Conservation (phyloP, 345 rosid genomes). For the Salix udensis region DNA sequence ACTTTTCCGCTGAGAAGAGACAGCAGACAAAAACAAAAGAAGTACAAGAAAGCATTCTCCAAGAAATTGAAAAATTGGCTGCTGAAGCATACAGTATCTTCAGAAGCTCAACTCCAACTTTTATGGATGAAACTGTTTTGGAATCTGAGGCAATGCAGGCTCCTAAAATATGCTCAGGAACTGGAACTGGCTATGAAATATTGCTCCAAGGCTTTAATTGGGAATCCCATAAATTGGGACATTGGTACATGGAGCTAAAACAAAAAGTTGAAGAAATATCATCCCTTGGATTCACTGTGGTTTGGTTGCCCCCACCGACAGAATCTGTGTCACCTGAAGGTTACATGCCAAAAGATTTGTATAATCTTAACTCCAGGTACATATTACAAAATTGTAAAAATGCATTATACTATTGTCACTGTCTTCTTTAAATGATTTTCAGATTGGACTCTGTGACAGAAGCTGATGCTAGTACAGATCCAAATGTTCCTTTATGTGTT, state of each 20-base stretch:
- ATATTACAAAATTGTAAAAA: slow-evolving; percentile 3
- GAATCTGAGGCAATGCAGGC: slow-evolving; percentile 39
- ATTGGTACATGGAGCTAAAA: slow-evolving; percentile 79
- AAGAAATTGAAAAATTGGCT: slow-evolving; percentile 93
- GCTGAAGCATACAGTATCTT: slow-evolving; percentile 96
- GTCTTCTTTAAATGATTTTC: not conserved
- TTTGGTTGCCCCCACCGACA: slow-evolving; percentile 97
- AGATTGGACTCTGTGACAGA: slow-evolving; percentile 2
- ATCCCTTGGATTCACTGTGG: slow-evolving; percentile 74
- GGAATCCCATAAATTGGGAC: slow-evolving; percentile 91
- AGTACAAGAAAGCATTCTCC: slow-evolving; percentile 79
- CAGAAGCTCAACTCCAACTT: slow-evolving; percentile 64
- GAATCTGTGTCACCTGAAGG: slow-evolving; percentile 99
- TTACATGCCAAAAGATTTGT: slow-evolving; percentile 92
- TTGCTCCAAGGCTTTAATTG: slow-evolving; percentile 93
- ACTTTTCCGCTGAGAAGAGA: slow-evolving; percentile 54
- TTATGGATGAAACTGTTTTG: slow-evolving; percentile 45
- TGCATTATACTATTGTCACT: not conserved
- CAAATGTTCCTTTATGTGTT: not conserved
- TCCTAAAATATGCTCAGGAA: slow-evolving; percentile 59
- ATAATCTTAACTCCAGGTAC: slow-evolving; percentile 87
- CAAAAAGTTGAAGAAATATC: slow-evolving; percentile 67
- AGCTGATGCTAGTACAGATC: not conserved
- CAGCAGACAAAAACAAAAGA: slow-evolving; percentile 57
- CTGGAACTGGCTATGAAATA: slow-evolving; percentile 84